Evolutionary conservation across 257 asterid genomes (phyloP).

Genomic region (Fraxinus pennsylvanica): DNA sequence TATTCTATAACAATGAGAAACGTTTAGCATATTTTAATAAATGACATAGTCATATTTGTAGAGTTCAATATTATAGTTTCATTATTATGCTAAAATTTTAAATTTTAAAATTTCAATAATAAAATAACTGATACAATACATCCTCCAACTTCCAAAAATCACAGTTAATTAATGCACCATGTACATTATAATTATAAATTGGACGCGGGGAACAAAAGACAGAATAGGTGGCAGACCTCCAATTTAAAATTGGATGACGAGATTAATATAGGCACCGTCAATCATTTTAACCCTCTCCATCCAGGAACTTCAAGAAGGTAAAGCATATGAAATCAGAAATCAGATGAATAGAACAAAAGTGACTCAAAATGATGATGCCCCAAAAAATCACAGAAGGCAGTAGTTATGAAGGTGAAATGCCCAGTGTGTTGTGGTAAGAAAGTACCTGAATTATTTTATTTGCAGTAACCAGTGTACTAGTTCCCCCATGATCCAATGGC

Average conservation of each 20-base stretch:
- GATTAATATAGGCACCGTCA: background rate
- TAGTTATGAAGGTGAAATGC: slow-evolving; percentile 10
- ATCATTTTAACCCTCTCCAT: background rate
- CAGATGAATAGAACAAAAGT: slow-evolving; percentile 10
- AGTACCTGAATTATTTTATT: slow-evolving; percentile 52
- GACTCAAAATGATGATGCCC: slow-evolving; percentile 12
- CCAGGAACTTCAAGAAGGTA: background rate
- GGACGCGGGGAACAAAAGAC: background rate
- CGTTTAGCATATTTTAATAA: background rate
- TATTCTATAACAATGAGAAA: background rate
- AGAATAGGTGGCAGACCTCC: background rate
- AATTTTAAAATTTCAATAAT: background rate
- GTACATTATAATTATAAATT: background rate
- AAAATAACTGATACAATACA: background rate
- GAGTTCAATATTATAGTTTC: background rate
- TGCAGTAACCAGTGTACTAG: slow-evolving; percentile 45
- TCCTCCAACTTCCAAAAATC: background rate
- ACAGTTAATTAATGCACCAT: background rate
- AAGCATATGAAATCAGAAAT: slow-evolving; percentile 7
- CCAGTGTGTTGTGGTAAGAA: slow-evolving; percentile 5
- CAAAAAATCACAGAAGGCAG: slow-evolving; percentile 4
- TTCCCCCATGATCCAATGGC: slow-evolving; percentile 60
- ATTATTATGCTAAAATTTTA: background rate
- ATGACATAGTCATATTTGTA: background rate
- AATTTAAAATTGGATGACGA: background rate